Base-by-base conservation (phyloP, 202 grass and related monocot genomes). In the Saccharum hybrid region DNA sequence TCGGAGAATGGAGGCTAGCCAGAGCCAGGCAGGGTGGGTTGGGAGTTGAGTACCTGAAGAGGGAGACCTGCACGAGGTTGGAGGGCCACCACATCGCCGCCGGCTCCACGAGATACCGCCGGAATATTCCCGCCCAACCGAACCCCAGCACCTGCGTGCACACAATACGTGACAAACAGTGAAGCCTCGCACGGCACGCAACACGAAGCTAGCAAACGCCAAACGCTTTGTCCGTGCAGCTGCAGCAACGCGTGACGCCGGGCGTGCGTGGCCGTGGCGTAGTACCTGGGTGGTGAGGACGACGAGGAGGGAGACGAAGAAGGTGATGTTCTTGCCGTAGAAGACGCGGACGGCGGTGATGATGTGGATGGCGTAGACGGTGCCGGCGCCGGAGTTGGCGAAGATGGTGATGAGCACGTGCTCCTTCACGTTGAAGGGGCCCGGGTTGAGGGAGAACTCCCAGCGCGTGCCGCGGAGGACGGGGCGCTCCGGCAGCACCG, bases 351-450 rank as follows among this genome's bases (percentile, higher is more conserved):
- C 85, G 67, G 96, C 96, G 45, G 96, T 95, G 77, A 98, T 87
- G 70, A 93, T 13, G 69, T 98, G 90, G 72, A 98, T 93, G 67
- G 96, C 90, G 56, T 93, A 95, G 18, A 98, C 92, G 19, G 84
- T 98, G 36, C 96, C 96, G 12, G 92, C 96, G 37, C 96, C 92
- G 72, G 96, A 90, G 84, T 95, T 98, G 74, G 96, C 96, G 56
- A 98, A 98, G 84, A 98, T 95, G 87, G 96, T 98, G 77, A 98
- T 89, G 38, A 98, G 82, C 28, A 97, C 94, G 71, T 97, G 94
- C 88, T 97, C 94, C 78, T 97, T 97, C 2, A 95, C 83, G 77
- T 93, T 98, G 88, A 98, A 98, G 0, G 94, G 94, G 0, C 92
- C 90, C 4, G 92, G 92, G 83, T 97, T 97, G 77, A 97, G 90